A percentile compares a stretch with the other conserved stretches of the same genome.
Conservation (phyloP, 768 basidiomycete genomes). For the Rhodotorula sphaerocarpa region DNA sequence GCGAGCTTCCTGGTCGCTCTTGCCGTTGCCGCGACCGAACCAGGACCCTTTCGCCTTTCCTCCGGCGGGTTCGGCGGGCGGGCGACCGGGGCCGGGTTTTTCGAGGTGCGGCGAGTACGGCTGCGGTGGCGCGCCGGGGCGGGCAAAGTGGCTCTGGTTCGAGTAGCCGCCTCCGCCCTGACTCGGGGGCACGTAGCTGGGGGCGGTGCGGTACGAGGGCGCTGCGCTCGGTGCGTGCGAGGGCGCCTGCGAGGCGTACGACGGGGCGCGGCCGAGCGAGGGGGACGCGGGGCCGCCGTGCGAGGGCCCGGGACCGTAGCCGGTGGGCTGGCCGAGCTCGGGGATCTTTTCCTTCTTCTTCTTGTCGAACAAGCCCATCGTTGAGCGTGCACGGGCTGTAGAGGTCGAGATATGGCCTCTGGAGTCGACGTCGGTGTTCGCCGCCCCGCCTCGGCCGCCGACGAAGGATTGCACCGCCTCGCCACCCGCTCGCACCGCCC, state of each 20-base stretch:
- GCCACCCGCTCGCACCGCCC: too few relatives aligned
- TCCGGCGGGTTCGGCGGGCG: not conserved
- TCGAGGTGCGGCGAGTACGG: not conserved
- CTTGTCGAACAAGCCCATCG: slow-evolving; percentile 32
- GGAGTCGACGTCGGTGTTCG: too few relatives aligned
- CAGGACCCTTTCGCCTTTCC: slow-evolving; percentile 15
- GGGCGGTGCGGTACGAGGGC: slow-evolving; percentile 23
- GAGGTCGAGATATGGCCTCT: too few relatives aligned
- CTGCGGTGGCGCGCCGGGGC: not conserved
- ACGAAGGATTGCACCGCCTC: too few relatives aligned
- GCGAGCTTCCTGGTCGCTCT: slow-evolving; percentile 29
- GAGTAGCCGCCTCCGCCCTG: slow-evolving; percentile 25
- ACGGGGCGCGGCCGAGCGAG: slow-evolving; percentile 1
- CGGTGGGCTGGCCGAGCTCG: slow-evolving; percentile 18
- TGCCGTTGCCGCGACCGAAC: slow-evolving; percentile 20
- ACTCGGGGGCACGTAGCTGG: slow-evolving; percentile 8
- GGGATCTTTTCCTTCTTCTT: slow-evolving; percentile 37
- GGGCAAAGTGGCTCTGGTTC: slow-evolving; percentile 13
- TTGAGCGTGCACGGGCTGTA: too few relatives aligned
- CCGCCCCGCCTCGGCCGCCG: too few relatives aligned
- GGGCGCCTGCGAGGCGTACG: slow-evolving; percentile 5
- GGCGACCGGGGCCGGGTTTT: not conserved
- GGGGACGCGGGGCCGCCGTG: not conserved
- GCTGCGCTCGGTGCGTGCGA: slow-evolving; percentile 3
- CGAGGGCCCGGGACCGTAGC: not conserved